Percentiles rank a stretch among this genome's conserved stretches.
phyloP scores from a whole-genome alignment of 805 yeast species.

The Kurtzmaniella fragi region DNA sequence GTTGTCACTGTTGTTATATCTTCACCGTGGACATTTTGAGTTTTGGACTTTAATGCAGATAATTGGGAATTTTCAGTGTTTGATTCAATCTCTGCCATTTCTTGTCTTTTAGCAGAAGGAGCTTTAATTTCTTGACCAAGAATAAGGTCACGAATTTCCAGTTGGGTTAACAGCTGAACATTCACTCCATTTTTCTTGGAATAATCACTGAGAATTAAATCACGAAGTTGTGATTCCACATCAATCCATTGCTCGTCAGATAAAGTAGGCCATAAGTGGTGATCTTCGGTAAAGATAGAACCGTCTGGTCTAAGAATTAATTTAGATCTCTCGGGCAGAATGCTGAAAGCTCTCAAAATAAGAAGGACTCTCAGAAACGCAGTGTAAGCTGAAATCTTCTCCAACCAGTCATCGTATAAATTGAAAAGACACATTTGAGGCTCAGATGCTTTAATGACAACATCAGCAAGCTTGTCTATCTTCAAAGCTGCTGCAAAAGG shows the following conservation, averaged over 20 bases:
- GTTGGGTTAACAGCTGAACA: constrained; percentile 81
- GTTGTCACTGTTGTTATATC: constrained; percentile 93
- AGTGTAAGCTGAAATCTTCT: constrained; percentile 77
- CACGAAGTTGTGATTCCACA: constrained; percentile 83
- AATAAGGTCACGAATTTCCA: constrained; percentile 89
- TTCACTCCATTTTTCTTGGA: constrained; percentile 82
- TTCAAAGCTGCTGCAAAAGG: constrained; percentile 87
- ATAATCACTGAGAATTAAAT: constrained; percentile 79
- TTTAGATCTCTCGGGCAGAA: constrained; percentile 73
- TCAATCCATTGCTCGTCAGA: constrained; percentile 87
- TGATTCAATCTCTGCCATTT: constrained; percentile 65
- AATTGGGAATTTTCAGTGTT: constrained; percentile 46
- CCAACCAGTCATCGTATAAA: constrained; percentile 92
- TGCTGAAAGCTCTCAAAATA: constrained; percentile 75
- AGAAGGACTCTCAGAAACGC: constrained; percentile 88
- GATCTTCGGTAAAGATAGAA: constrained; percentile 60
- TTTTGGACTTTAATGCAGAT: constrained; percentile 75
- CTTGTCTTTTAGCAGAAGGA: constrained; percentile 83
- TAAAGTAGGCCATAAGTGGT: constrained; percentile 93
- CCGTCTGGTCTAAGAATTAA: constrained; percentile 72
- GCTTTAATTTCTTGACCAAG: constrained; percentile 91
- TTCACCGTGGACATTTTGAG: constrained; percentile 92
- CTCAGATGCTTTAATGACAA: constrained; percentile 81
- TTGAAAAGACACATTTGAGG: constrained; percentile 91
- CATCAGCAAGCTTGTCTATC: constrained; percentile 71